These are phyloP conservation scores for Puya raimondii DNA, from an alignment of 176 grass and related monocot genomes.

Conservation along the genomic window DNA sequence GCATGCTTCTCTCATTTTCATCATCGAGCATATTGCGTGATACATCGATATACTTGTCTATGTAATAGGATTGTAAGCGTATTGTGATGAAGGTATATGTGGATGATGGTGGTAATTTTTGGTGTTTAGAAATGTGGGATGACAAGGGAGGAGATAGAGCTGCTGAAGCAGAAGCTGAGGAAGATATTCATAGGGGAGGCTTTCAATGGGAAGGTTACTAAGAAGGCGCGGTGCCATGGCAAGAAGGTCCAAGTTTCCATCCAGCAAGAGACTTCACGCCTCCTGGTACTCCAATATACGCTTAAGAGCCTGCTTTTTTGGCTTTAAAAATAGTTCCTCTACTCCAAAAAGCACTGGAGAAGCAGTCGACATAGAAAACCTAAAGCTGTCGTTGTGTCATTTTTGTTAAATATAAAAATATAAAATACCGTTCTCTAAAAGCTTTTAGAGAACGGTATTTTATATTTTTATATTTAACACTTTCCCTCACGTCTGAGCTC, in stretches of 20 bases:
- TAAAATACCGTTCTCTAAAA: too few relatives aligned
- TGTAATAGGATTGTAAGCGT: too few relatives aligned
- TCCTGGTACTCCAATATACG: slow-evolving; percentile 30
- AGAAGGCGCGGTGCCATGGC: slow-evolving; percentile 62
- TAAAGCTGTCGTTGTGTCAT: too few relatives aligned
- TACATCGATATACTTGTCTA: too few relatives aligned
- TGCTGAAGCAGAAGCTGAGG: slow-evolving; percentile 72
- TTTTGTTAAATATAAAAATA: too few relatives aligned
- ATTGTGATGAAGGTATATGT: not conserved
- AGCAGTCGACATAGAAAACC: too few relatives aligned
- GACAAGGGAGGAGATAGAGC: slow-evolving; percentile 73
- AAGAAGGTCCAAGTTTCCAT: slow-evolving; percentile 84
- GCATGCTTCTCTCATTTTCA: not conserved
- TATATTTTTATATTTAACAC: too few relatives aligned
- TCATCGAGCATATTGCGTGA: not conserved
- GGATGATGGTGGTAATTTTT: not conserved
- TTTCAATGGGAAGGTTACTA: slow-evolving; percentile 55
- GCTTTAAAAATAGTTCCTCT: too few relatives aligned
- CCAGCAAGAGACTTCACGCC: slow-evolving; percentile 64
- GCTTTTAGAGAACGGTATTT: too few relatives aligned
- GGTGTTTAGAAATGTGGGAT: slow-evolving; percentile 44
- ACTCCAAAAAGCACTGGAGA: too few relatives aligned
- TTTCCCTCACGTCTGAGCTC: too few relatives aligned
- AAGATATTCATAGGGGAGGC: slow-evolving; percentile 73
- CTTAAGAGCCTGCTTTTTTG: too few relatives aligned